Evolutionary conservation across 108 stramenopile genomes (phyloP).

Genomic region (Fistulifera pelliculosa): DNA sequence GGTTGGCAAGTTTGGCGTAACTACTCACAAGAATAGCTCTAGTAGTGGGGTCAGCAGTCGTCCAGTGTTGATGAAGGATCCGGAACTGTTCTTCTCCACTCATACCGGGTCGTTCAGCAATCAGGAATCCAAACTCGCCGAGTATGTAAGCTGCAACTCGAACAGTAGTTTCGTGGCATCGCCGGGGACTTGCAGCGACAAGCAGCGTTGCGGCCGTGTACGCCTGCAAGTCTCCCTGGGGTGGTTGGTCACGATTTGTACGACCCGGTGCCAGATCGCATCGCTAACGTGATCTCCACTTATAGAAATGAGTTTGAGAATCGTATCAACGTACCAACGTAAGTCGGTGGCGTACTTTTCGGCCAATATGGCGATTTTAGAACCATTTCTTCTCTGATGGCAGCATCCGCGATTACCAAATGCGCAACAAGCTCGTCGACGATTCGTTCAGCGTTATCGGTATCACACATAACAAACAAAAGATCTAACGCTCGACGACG

Average conservation of each 20-base stretch:
- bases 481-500: constrained; percentile 91
- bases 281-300: constrained; percentile 95
- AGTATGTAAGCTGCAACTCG: constrained; percentile 91
- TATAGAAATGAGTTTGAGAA: constrained; percentile 87
- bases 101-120: constrained; percentile 89
- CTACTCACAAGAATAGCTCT: constrained; percentile 85
- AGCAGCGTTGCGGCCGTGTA: constrained; percentile 90
- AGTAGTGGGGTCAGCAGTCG: constrained; percentile 53
- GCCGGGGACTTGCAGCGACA: constrained; percentile 72
- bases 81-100: constrained; percentile 89
- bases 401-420: constrained; percentile 82
- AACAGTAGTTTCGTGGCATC: constrained; percentile 88
- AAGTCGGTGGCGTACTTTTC: constrained; percentile 95
- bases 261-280: constrained; percentile 96
- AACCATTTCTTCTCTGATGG: constrained; percentile 95
- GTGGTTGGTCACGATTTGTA: constrained; percentile 97
- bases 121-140: constrained; percentile 96
- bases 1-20: constrained; percentile 92
- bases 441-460: constrained; percentile 83
- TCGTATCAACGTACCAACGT: constrained; percentile 96
- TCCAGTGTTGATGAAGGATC: constrained; percentile 93
- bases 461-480: constrained; percentile 95
- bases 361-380: constrained; percentile 97
- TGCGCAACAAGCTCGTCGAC: constrained; percentile 93
- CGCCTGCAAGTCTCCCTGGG: constrained; percentile 86